Evolutionary conservation across 177 flowering plant genomes (phyloP).

Genomic region (Vitis hybrid): DNA sequence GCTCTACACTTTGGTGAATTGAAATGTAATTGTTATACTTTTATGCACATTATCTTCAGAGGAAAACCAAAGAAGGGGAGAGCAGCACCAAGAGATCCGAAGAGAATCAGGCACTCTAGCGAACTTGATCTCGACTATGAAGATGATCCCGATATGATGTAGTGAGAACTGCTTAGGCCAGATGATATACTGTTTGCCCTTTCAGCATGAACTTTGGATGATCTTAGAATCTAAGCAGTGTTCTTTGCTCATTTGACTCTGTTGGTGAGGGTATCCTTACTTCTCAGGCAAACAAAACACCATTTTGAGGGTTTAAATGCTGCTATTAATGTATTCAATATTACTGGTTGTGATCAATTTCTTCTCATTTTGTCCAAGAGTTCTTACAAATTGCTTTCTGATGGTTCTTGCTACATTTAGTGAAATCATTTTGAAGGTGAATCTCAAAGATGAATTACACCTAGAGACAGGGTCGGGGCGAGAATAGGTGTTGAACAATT

Average conservation of each 20-base stretch:
- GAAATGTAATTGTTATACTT: background rate
- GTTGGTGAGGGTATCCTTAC: background rate
- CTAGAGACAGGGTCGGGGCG: too few species aligned
- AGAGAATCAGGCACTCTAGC: conserved; percentile 58
- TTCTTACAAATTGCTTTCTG: too few species aligned
- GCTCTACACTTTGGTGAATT: background rate
- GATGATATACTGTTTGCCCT: background rate
- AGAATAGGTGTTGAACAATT: too few species aligned
- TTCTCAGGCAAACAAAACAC: background rate
- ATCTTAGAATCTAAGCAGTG: background rate
- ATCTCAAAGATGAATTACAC: too few species aligned
- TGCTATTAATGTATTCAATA: background rate
- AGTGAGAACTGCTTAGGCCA: conserved; percentile 7
- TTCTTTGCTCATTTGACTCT: background rate
- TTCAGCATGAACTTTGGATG: background rate
- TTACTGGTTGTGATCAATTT: background rate
- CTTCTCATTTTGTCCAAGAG: too few species aligned
- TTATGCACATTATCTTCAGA: conserved; percentile 31
- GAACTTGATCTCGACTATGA: conserved; percentile 79
- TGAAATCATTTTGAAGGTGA: background rate
- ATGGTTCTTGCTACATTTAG: too few species aligned
- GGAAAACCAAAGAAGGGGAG: conserved; percentile 94
- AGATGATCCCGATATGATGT: conserved; percentile 76
- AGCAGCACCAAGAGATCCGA: conserved; percentile 64
- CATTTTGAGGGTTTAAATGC: background rate